Conservation (phyloP, 1,284 basidiomycete genomes). For the Papiliotrema nemorosa region DNA sequence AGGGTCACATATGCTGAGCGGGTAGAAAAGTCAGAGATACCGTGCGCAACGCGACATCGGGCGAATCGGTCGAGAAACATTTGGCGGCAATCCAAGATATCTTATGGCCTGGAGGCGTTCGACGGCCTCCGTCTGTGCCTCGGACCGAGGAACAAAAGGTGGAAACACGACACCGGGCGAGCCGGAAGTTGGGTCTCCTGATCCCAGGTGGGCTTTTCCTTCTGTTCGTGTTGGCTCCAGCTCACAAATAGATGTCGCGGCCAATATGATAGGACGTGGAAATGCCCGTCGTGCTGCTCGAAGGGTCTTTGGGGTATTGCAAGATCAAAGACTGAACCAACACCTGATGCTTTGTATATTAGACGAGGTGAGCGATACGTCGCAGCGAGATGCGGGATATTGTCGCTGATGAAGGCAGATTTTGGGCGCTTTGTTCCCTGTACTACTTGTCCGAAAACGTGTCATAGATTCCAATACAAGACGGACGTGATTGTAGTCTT, state of each 20-base stretch:
- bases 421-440: too few relatives aligned
- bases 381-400: too few relatives aligned
- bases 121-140: conserved; percentile 60
- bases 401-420: too few relatives aligned
- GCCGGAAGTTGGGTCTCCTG: conserved; percentile 69
- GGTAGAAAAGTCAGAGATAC: conserved; percentile 80
- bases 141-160: conserved; percentile 75
- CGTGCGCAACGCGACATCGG: conserved; percentile 61
- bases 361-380: conserved; percentile 72
- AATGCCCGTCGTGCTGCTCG: conserved; percentile 89
- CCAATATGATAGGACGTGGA: conserved; percentile 91
- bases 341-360: conserved; percentile 81
- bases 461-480: too few relatives aligned
- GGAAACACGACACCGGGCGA: conserved; percentile 75
- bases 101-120: conserved; percentile 77
- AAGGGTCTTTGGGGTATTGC: conserved; percentile 83
- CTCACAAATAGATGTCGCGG: conserved; percentile 67
- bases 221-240: neutral
- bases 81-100: conserved; percentile 65
- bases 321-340: conserved; percentile 87
- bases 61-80: conserved; percentile 64
- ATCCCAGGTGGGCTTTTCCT: conserved; percentile 67
- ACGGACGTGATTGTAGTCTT: too few relatives aligned
- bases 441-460: too few relatives aligned
- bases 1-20: neutral